Evolutionary conservation across 257 asterid species (phyloP), one percentile per base, ranked within the genome.

Genomic region (Jasminum sambac): DNA sequence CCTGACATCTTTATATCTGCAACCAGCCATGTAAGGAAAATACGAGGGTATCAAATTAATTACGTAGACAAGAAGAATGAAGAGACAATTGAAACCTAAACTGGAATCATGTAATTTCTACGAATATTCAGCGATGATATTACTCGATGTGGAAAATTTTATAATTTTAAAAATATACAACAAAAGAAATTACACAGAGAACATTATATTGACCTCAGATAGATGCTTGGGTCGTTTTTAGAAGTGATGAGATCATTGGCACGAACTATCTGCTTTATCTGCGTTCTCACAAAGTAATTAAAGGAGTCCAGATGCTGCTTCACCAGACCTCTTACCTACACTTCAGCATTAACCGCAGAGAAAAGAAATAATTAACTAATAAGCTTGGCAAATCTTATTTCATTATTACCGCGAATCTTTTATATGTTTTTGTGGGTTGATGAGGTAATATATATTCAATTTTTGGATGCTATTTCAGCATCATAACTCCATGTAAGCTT

Each of bases 261-360:
- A 58, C 73, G 78, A 62, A 95, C 90, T 37, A 95, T 89, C 80
- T 88, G 85, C 74, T 82, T 89, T 26, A 91, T 88, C 44, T 82
- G 95, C 0, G 86, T 84, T 78, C 69, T 74, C 34, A 85, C 81
- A 76, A 91, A 88, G 79, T 83, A 95, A 74, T 95, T 95, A 68
- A 86, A 95, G 68, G 99, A 95, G 73, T 91, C 98, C 81, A 95
- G 72, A 81, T 95, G 97, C 55, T 86, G 96, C 78, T 89, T 94
- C 89, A 89, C 98, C 73, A 95, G 87, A 25, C 97, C 97, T 73
- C 97, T 84, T 75, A 89, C 95, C 98, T 87, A 50, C 81, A 80
- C 73, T 76, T 74, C 76, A 79, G 74, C 39, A 66, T 40, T 13
- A 57, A 68, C 68, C 70, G 64, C 30, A 34, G 10, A 30, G 58